Percentiles rank a stretch among this genome's conserved stretches.
Evolutionary conservation across 164 flowering plant genomes (phyloP).

Genomic region (Magnolia sinica): DNA sequence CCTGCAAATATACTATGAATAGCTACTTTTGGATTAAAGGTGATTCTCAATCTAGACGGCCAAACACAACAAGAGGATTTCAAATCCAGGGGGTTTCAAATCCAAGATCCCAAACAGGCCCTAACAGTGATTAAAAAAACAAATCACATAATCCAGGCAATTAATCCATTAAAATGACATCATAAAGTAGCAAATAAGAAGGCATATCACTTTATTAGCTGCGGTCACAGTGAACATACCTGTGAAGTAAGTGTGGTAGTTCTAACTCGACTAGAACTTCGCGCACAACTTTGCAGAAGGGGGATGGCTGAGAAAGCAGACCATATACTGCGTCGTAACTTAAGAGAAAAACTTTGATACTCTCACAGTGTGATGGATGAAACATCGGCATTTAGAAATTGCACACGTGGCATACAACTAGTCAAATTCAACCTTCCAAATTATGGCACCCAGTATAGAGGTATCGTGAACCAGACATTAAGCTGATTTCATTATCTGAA

Average conservation of each 20-base stretch:
- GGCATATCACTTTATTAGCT: not conserved
- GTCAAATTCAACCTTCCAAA: not conserved
- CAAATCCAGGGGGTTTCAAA: too few species aligned
- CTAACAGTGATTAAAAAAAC: too few species aligned
- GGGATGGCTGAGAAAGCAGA: conserved; percentile 62
- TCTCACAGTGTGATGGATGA: too few species aligned
- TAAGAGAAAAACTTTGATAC: too few species aligned
- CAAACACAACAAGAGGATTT: too few species aligned
- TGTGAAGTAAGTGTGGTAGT: conserved; percentile 73
- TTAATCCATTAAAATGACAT: not conserved
- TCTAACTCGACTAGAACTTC: conserved; percentile 92
- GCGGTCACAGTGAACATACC: conserved; percentile 33
- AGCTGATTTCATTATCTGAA: not conserved
- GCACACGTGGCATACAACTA: too few species aligned
- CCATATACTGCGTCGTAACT: not conserved
- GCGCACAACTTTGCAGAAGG: conserved; percentile 94
- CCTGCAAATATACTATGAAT: too few species aligned
- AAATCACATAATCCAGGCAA: not conserved
- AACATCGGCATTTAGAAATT: too few species aligned
- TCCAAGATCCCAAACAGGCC: too few species aligned
- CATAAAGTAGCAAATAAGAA: not conserved
- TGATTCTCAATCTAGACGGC: too few species aligned
- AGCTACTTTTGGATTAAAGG: too few species aligned
- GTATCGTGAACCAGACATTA: not conserved
- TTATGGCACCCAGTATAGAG: not conserved